Evolutionary conservation across 2,329 filamentous ascomycete genomes (phyloP).

Genomic region (Talaromyces marneffei): DNA sequence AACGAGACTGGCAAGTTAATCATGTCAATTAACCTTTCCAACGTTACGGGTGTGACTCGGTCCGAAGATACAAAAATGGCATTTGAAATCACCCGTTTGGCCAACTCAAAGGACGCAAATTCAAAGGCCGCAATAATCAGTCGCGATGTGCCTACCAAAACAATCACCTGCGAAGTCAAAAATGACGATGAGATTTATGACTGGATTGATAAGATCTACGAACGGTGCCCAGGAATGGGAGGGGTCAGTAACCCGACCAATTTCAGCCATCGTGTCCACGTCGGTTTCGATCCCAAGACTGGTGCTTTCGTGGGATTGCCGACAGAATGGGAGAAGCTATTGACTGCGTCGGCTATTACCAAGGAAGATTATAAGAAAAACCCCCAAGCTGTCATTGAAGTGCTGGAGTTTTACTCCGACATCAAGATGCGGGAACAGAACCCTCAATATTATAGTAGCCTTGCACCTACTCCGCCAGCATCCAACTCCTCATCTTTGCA

Average conservation of each 20-base stretch:
- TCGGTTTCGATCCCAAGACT: constrained; percentile 92
- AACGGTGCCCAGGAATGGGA: constrained; percentile 92
- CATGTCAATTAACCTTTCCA: constrained; percentile 77
- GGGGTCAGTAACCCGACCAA: constrained; percentile 98
- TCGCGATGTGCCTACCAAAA: constrained; percentile 73
- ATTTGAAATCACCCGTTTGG: constrained; percentile 80
- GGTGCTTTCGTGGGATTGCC: constrained; percentile 93
- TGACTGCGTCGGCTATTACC: constrained; percentile 94
- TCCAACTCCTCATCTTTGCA: constrained; percentile 42
- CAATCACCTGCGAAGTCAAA: constrained; percentile 88
- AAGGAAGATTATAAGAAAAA: constrained; percentile 99
- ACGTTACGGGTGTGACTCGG: constrained; percentile 83
- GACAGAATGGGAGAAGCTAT: constrained; percentile 91
- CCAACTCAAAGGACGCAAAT: constrained; percentile 55
- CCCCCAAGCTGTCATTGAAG: constrained; percentile 68
- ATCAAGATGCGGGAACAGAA: constrained; percentile 61
- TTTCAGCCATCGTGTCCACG: constrained; percentile 94
- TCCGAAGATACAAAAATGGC: constrained; percentile 88
- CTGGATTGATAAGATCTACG: constrained; percentile 98
- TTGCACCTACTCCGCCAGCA: constrained; percentile 60
- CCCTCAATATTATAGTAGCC: constrained; percentile 53
- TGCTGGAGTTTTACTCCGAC: constrained; percentile 64
- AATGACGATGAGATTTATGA: constrained; percentile 95
- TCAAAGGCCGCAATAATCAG: constrained; percentile 65
- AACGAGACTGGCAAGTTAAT: constrained; percentile 79